Conservation (phyloP, 2,329 filamentous ascomycete species). For the Raffaelea arxii region DNA sequence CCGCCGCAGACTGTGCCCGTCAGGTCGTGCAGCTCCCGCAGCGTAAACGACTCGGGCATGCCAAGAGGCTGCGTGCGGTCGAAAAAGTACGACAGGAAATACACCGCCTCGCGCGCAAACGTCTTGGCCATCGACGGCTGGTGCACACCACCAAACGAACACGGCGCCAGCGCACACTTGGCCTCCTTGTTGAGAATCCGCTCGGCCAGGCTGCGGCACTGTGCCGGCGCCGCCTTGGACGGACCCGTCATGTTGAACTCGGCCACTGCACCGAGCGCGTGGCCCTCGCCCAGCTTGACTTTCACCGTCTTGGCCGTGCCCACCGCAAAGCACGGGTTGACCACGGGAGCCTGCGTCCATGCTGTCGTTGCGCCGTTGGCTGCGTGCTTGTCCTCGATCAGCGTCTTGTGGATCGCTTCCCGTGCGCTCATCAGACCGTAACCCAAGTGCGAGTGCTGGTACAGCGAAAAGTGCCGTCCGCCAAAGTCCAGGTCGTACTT, state of each 20-base stretch:
- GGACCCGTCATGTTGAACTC: conserved; percentile 86
- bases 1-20: conserved; percentile 78
- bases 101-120: conserved; percentile 83
- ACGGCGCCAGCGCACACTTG: conserved; percentile 75
- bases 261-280: conserved; percentile 53
- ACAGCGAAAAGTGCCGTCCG: conserved; percentile 81
- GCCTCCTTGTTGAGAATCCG: conserved; percentile 83
- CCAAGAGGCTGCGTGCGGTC: conserved; percentile 89
- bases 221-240: conserved; percentile 60
- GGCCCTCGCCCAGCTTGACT: conserved; percentile 57
- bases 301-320: conserved; percentile 67
- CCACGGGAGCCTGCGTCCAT: conserved; percentile 62
- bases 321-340: conserved; percentile 79
- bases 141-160: conserved; percentile 96
- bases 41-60: conserved; percentile 96
- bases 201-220: conserved; percentile 85
- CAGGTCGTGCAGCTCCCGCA: conserved; percentile 81
- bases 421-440: conserved; percentile 95
- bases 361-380: conserved; percentile 46
- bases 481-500: conserved; percentile 86
- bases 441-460: conserved; percentile 96
- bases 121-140: conserved; percentile 89
- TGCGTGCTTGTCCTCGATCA: conserved; percentile 64
- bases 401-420: conserved; percentile 67
- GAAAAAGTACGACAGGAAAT: conserved; percentile 97